A percentile compares a stretch with the other conserved stretches of the same genome.
Evolutionary conservation across 257 asterid species (phyloP).

Genomic region (Petrea volubilis): DNA sequence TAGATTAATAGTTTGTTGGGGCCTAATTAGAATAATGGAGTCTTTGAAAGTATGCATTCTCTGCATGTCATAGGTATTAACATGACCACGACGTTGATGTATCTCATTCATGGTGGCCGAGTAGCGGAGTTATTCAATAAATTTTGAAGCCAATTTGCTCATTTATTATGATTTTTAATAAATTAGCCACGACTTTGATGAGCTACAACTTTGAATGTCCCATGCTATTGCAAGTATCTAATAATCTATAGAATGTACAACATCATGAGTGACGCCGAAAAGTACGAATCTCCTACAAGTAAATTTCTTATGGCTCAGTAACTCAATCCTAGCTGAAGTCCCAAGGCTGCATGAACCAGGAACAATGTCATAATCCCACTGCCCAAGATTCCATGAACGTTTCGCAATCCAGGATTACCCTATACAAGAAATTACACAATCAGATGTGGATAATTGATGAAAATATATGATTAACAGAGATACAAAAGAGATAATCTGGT

Average conservation of each 20-base stretch:
- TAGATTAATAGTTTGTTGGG: neutral
- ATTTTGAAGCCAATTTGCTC: neutral
- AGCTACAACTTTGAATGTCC: neutral
- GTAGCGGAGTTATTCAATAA: neutral
- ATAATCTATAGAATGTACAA: neutral
- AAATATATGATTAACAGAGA: neutral
- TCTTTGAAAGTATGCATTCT: neutral
- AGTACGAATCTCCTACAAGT: neutral
- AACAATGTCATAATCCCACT: slow-evolving; percentile 93
- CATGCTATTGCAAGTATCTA: neutral
- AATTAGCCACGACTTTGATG: no score
- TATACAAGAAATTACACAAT: slow-evolving; percentile 14
- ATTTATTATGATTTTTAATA: neutral
- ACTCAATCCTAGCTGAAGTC: slow-evolving; percentile 85
- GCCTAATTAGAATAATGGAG: neutral
- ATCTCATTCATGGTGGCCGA: neutral
- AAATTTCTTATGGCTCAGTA: slow-evolving; percentile 31
- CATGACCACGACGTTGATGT: neutral
- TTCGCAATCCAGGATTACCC: slow-evolving; percentile 84
- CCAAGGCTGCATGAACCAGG: slow-evolving; percentile 79
- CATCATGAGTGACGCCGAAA: neutral
- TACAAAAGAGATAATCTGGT: neutral
- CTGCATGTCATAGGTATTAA: neutral
- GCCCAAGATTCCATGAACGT: slow-evolving; percentile 81
- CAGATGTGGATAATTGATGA: neutral